Base-by-base conservation (phyloP, 1,139 yeast species). In the Pneumocystis jirovecii region DNA sequence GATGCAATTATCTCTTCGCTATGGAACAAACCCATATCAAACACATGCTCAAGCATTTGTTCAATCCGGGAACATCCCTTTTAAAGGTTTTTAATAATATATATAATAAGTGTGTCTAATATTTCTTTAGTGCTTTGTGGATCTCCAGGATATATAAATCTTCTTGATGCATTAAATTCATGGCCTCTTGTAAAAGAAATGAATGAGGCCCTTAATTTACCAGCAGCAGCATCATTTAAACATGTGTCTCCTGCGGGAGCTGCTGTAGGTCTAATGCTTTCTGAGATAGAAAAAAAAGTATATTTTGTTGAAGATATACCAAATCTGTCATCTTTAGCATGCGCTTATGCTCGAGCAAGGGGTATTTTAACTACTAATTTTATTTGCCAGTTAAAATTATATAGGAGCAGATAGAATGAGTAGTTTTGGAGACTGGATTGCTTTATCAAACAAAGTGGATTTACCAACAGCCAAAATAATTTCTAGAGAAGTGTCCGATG, bases 181-280 rank as follows among this genome's bases (percentile, higher is more conserved):
- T 93, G 98, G 98, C 98, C 97, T 66, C 83, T 93, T 76, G 98
- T 93, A 68, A 90, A 91, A 80, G 98, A 93, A 80, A 84, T 93
- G 74, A 86, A 93, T 66, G 96, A 96, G 66, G 87, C 97, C 65
- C 83, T 93, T 75, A 89, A 88, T 78, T 82, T 93, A 72, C 98
- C 98, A 65, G 98, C 98, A 65, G 98, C 98, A 72, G 97, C 98
- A 68, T 89, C 96, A 57, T 93, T 93, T 82, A 93, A 93, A 82
- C 98, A 93, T 77, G 97, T 93, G 69, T 89, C 97, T 40, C 98
- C 98, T 70, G 98, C 98, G 44, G 98, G 98, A 78, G 96, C 86
- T 64, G 98, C 98, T 64, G 96, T 93, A 67, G 98, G 97, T 71
- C 79, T 90, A 71, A 97, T 98, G 70, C 82, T 93, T 73, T 75